A percentile compares a stretch with the other conserved stretches of the same genome.
Evolutionary conservation across 805 yeast species (phyloP).

Genomic region (Cyberlindnera mississippiensis): DNA sequence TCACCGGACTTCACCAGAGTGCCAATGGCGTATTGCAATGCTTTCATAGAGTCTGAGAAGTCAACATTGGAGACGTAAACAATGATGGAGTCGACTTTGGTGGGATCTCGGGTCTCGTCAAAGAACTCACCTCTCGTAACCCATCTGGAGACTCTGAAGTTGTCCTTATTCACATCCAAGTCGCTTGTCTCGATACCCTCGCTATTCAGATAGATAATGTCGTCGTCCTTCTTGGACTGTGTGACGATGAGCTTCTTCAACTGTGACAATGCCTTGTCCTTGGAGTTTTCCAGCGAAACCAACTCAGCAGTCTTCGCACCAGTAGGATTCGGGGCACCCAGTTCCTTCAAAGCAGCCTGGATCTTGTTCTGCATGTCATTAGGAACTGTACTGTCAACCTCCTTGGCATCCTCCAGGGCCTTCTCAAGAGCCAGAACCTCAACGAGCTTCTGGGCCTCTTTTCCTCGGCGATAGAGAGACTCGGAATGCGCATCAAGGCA

Average conservation of each 20-base stretch:
- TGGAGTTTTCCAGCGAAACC: constrained; percentile 20
- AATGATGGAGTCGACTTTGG: constrained; percentile 53
- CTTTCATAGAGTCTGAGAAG: constrained; percentile 77
- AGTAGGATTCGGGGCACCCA: constrained; percentile 39
- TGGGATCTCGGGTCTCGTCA: constrained; percentile 14
- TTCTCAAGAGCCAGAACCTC: constrained; percentile 55
- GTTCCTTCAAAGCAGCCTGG: constrained; percentile 30
- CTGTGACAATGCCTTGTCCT: constrained; percentile 17
- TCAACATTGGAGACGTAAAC: constrained; percentile 65
- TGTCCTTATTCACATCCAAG: constrained; percentile 47
- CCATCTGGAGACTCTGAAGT: constrained; percentile 61
- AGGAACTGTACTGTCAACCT: constrained; percentile 34
- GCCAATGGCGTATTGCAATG: constrained; percentile 87
- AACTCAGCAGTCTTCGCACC: constrained; percentile 21
- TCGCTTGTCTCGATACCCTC: constrained; percentile 52
- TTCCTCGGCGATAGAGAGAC: constrained; percentile 6
- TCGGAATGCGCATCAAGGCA: neutral
- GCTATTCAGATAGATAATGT: constrained; percentile 18
- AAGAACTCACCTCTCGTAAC: constrained; percentile 67
- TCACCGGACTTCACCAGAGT: constrained; percentile 80
- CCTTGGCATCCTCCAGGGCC: constrained; percentile 54
- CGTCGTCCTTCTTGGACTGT: constrained; percentile 27
- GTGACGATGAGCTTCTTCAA: constrained; percentile 22
- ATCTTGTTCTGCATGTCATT: constrained; percentile 29
- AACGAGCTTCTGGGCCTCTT: constrained; percentile 42